Evolutionary conservation across 1,284 basidiomycete genomes (phyloP).

Genomic region (Ustilago lituana): DNA sequence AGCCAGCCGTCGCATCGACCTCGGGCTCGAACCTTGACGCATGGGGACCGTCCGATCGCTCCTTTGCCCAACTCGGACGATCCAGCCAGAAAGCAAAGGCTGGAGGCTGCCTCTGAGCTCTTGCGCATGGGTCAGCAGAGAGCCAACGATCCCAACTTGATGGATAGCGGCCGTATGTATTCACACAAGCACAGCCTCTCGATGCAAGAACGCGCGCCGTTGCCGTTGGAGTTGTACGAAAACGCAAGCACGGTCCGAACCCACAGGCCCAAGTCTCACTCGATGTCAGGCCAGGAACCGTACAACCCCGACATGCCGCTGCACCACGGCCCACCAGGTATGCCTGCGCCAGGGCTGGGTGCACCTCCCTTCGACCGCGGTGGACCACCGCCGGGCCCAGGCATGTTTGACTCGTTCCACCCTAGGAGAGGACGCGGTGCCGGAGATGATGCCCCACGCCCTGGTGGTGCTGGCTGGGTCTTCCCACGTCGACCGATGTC

Average conservation of each 20-base stretch:
- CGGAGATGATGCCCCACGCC: conserved; percentile 29
- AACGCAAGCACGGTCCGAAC: conserved; percentile 22
- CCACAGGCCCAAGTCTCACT: conserved; percentile 43
- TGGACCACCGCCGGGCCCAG: conserved; percentile 27
- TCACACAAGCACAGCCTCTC: conserved; percentile 44
- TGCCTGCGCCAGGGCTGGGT: conserved; percentile 33
- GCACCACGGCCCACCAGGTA: conserved; percentile 40
- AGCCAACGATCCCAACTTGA: conserved; percentile 3
- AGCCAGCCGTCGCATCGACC: conserved; percentile 24
- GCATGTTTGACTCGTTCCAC: conserved; percentile 45
- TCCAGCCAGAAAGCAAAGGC: conserved; percentile 33
- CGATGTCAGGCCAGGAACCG: conserved; percentile 41
- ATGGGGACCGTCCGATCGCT: conserved; percentile 48
- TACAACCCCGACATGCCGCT: conserved; percentile 24
- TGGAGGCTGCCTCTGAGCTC: conserved; percentile 47
- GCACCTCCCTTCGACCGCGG: conserved; percentile 35
- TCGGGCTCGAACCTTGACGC: conserved; percentile 48
- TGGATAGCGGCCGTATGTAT: conserved; percentile 15
- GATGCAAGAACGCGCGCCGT: conserved; percentile 44
- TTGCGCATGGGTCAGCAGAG: conserved; percentile 42
- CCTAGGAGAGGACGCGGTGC: conserved; percentile 39
- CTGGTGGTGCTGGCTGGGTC: conserved; percentile 46
- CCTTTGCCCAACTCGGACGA: conserved; percentile 48
- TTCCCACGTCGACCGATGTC: conserved; percentile 44
- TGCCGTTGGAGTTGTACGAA: conserved; percentile 38